Evolutionary conservation across 208 protist genomes (phyloP).

Genomic region (Phytomonas sp.): DNA sequence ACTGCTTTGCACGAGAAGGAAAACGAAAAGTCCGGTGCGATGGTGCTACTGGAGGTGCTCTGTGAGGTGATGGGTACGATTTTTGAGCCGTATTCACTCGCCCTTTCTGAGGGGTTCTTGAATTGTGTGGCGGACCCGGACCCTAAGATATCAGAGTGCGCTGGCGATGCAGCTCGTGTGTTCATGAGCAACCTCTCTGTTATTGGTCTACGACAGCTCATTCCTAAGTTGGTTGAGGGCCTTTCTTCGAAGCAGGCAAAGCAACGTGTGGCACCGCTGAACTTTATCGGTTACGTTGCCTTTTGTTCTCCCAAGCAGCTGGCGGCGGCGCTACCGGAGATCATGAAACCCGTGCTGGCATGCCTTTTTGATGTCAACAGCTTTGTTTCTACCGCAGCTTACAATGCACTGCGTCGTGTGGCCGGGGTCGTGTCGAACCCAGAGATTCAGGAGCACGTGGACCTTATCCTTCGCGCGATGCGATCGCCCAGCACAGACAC

Average conservation of each 20-base stretch:
- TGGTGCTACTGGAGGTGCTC: conserved; percentile 83
- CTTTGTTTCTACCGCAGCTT: conserved; percentile 70
- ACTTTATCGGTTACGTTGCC: conserved; percentile 89
- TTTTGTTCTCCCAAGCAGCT: conserved; percentile 89
- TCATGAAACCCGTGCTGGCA: conserved; percentile 84
- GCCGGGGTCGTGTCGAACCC: conserved; percentile 87
- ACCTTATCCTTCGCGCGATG: conserved; percentile 84
- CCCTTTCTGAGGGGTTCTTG: conserved; percentile 55
- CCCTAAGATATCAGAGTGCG: conserved; percentile 78
- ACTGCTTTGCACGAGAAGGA: conserved; percentile 61
- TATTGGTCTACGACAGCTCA: conserved; percentile 85
- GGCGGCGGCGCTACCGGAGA: conserved; percentile 78
- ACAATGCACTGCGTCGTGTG: conserved; percentile 78
- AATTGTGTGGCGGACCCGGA: conserved; percentile 80
- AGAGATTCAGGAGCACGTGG: conserved; percentile 88
- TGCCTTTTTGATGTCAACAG: conserved; percentile 88
- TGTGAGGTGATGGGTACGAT: conserved; percentile 61
- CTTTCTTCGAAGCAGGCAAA: conserved; percentile 67
- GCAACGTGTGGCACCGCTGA: conserved; percentile 71
- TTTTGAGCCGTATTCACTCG: conserved; percentile 85
- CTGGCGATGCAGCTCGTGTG: conserved; percentile 77
- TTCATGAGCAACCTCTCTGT: conserved; percentile 70
- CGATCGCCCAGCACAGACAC: conserved; percentile 84
- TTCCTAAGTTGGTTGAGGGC: conserved; percentile 62
- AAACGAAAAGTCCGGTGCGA: conserved; percentile 61